Evolutionary conservation across 768 basidiomycete genomes (phyloP), one percentile per base, ranked within the genome.

Genomic region (Lactarius akahatsu): DNA sequence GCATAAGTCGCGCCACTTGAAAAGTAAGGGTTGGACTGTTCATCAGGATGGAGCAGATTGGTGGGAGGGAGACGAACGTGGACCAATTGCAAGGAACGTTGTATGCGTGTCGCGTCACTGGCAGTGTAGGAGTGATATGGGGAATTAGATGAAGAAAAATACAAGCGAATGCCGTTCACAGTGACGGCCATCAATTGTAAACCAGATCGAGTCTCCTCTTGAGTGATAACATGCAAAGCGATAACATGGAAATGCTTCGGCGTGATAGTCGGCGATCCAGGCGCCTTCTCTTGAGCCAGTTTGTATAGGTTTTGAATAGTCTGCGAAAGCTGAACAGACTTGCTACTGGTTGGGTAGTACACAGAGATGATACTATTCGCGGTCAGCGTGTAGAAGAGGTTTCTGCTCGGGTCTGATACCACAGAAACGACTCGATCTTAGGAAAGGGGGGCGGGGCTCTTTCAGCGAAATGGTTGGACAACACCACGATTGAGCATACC

Each of bases 141-240:
- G 59, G 78, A 76, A 0, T 78, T 72, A 4, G 83, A 78, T 3
- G 89, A 83, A 1, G 84, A 83, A 74, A 97, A 94, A 79, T 92
- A 98, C 1, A 96, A 80, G 59, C 96, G 87, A 3, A 90, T 85
- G 15, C 92, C 95, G 60, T 89, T 94, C 34, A 82, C 80, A 28
- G 94, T 94, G 57, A 96, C 77, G 1, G 90, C 94, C 58, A 97
- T 80, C 11, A 98, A 82, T 64, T 92, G 91, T 15, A 91, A 78
- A 16, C 85, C 85, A 30, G 83, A 78, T 18, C 86, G 87, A 32
- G 91, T 89, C 74, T 92, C 91, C 15, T 80, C 76, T 11, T 81
- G 81, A 47, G 85, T 81, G 43, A 96, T 77, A 30, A 88, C 82
- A 74, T 95, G 90, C 55, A 96, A 75, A 28, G 83, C 79, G 36